A percentile compares a stretch with the other conserved stretches of the same genome.
Conservation (phyloP, 164 flowering plant genomes). For the Stephania yunnanensis region DNA sequence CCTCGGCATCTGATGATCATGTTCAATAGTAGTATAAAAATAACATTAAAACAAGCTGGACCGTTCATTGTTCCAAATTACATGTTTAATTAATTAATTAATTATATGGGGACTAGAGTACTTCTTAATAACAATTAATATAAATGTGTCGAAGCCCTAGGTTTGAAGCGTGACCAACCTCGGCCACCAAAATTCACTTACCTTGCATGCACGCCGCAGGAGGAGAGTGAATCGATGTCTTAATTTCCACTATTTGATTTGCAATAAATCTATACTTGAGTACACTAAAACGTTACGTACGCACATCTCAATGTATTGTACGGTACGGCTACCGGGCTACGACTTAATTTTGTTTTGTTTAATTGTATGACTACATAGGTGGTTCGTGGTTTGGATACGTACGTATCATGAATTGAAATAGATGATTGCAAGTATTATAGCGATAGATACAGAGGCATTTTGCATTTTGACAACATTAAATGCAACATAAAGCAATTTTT, state of each 20-base stretch:
- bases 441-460: no score
- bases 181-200: slow-evolving; percentile 3
- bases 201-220: slow-evolving; percentile 68
- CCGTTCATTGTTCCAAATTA: neutral
- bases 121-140: slow-evolving; percentile 9
- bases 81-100: slow-evolving; percentile 5
- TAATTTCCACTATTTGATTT: slow-evolving; percentile 17
- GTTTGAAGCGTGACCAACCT: slow-evolving; percentile 20
- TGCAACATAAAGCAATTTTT: no score
- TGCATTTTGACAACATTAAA: no score
- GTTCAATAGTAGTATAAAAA: slow-evolving; percentile 2
- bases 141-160: slow-evolving; percentile 22
- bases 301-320: no score
- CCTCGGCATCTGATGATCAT: neutral
- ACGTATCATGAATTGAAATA: no score
- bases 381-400: no score
- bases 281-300: no score
- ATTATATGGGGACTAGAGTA: slow-evolving; percentile 22
- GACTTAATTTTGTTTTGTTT: no score
- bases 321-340: no score
- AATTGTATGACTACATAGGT: no score
- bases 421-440: no score
- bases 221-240: slow-evolving; percentile 43
- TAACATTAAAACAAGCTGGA: neutral
- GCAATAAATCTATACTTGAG: slow-evolving; percentile 9